A percentile compares a stretch with the other conserved stretches of the same genome.
phyloP scores from a whole-genome alignment of 768 basidiomycete species.

The Mycena belliarum region DNA sequence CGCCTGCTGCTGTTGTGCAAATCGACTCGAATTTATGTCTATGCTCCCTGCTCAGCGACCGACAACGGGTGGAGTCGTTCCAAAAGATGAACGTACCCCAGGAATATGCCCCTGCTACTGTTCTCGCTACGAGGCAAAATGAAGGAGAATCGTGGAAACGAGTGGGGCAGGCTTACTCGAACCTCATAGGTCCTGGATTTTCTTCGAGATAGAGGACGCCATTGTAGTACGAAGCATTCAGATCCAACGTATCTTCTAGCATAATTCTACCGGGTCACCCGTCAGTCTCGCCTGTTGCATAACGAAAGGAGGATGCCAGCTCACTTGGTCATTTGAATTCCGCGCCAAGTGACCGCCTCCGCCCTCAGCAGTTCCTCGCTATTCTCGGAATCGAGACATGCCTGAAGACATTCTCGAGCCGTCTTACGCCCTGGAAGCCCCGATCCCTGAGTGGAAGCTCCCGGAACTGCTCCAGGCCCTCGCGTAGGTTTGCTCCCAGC shows the following conservation, averaged over 20 bases:
- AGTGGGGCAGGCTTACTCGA: background rate
- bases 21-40: slow-evolving; percentile 14
- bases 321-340: slow-evolving; percentile 12
- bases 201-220: slow-evolving; percentile 17
- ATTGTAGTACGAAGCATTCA: slow-evolving; percentile 7
- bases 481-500: background rate
- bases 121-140: background rate
- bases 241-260: background rate
- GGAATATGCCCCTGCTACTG: background rate
- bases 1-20: background rate
- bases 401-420: slow-evolving; percentile 12
- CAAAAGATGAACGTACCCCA: background rate
- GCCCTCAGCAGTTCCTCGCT: slow-evolving; percentile 6
- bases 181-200: background rate
- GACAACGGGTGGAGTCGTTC: background rate
- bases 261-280: background rate
- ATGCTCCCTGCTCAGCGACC: background rate
- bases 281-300: background rate
- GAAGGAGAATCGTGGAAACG: background rate
- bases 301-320: background rate
- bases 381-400: background rate
- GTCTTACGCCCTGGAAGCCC: background rate
- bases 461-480: background rate
- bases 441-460: background rate
- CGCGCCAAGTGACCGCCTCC: slow-evolving; percentile 12